Conservation (phyloP, 1,284 basidiomycete genomes). For the Heterobasidion irregulare region DNA sequence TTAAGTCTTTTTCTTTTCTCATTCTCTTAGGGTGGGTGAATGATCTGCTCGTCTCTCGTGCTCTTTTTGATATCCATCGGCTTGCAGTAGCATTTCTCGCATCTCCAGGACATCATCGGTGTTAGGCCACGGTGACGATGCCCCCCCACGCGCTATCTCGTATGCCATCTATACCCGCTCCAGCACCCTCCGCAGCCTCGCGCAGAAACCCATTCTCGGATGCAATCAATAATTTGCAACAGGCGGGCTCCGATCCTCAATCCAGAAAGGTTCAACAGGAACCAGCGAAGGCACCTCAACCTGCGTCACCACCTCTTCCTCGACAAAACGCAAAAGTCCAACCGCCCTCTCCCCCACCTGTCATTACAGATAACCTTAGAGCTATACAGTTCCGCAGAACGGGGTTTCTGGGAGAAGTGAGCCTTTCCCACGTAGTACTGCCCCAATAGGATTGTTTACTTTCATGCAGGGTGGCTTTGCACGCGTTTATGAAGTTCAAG, state of each 20-base stretch:
- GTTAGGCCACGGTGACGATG: constrained; percentile 14
- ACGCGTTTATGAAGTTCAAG: constrained; percentile 83
- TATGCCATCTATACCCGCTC: constrained; percentile 10
- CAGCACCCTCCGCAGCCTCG: constrained; percentile 11
- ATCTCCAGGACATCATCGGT: constrained; percentile 6
- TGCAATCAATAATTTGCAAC: constrained; percentile 16
- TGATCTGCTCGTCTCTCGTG: not conserved
- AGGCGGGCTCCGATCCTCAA: constrained; percentile 16
- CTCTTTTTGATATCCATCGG: not conserved
- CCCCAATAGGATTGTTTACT: constrained; percentile 3
- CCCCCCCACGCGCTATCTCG: constrained; percentile 7
- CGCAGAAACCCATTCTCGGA: constrained; percentile 25
- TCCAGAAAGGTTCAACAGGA: constrained; percentile 8
- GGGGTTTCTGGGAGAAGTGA: constrained; percentile 81
- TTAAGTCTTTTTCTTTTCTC: not conserved
- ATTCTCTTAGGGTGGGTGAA: not conserved
- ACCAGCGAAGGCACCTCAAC: constrained; percentile 18
- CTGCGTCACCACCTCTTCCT: constrained; percentile 55
- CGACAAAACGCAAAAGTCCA: constrained; percentile 75
- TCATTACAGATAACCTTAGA: constrained; percentile 63
- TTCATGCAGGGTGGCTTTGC: constrained; percentile 76
- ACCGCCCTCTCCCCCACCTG: constrained; percentile 74
- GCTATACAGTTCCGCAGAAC: constrained; percentile 57
- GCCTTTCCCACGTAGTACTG: constrained; percentile 16
- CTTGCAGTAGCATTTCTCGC: not conserved